These are phyloP conservation scores for Macrophomina phaseolina DNA, from an alignment of 2,329 filamentous ascomycete genomes.

Conservation along the genomic window DNA sequence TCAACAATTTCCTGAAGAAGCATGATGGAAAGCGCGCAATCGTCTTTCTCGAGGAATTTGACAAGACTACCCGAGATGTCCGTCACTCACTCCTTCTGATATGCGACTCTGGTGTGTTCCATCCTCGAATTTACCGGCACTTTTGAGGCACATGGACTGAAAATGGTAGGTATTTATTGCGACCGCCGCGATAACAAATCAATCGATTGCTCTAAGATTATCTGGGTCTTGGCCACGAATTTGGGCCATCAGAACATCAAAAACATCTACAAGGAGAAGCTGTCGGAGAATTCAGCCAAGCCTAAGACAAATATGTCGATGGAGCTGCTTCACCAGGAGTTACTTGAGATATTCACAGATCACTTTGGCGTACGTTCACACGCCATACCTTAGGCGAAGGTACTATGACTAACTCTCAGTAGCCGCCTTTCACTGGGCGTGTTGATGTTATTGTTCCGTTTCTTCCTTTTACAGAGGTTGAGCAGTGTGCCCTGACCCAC, in stretches of 20 bases:
- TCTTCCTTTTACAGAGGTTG: slow-evolving; percentile 47
- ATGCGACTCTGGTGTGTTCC: slow-evolving; percentile 49
- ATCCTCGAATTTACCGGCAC: background rate
- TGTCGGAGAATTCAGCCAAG: slow-evolving; percentile 32
- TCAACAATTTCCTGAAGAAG: slow-evolving; percentile 56
- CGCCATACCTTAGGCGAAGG: too few species aligned
- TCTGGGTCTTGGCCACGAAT: slow-evolving; percentile 59
- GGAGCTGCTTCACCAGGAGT: slow-evolving; percentile 33
- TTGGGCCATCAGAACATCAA: slow-evolving; percentile 48
- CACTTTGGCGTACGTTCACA: slow-evolving; percentile 29
- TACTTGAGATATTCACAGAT: slow-evolving; percentile 35
- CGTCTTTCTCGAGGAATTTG: slow-evolving; percentile 60
- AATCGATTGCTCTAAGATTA: slow-evolving; percentile 52
- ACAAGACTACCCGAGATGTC: slow-evolving; percentile 52
- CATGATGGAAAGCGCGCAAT: slow-evolving; percentile 47
- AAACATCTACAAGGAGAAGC: slow-evolving; percentile 45
- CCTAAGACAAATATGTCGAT: slow-evolving; percentile 30
- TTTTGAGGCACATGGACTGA: background rate
- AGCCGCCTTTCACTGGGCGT: slow-evolving; percentile 50
- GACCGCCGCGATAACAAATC: slow-evolving; percentile 45
- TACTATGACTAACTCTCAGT: background rate
- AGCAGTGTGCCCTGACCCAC: slow-evolving; percentile 52
- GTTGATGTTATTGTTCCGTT: slow-evolving; percentile 52
- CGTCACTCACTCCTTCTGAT: slow-evolving; percentile 52
- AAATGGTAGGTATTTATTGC: slow-evolving; percentile 38